Base-by-base conservation (phyloP, 164 flowering plant species). In the Nymphaea colorata region DNA sequence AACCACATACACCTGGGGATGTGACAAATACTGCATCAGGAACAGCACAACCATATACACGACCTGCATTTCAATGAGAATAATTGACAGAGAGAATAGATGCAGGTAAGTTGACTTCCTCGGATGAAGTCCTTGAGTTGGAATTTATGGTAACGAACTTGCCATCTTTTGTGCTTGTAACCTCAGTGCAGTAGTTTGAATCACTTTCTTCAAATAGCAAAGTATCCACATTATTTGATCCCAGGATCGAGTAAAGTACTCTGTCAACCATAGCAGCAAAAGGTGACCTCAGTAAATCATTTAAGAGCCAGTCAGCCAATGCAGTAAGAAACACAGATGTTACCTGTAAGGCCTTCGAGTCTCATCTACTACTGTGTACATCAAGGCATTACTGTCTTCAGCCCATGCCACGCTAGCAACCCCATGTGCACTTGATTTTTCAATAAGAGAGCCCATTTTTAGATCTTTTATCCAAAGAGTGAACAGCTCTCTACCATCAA, bases 361-460 rank as follows among this genome's bases (percentile, higher is more conserved):
- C 64, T 86, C 86, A 76, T 94, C 93, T 45, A 80, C 78, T 41
- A 81, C 67, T 2, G 97, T 94, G 67, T 89, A 89, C 68, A 91
- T 85, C 73, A 94, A 70, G 53, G 78, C 79, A 64, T 66, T 73
- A 68, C 91, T 65, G 72, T 91, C 88, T 72, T 77, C 78, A 59
- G 89, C 93, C 98, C 98, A 94, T 68, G 90, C 98, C 84, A 94
- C 74, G 80, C 93, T 94, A 68, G 89, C 90, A 77, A 91, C 95
- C 15, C 88, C 87, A 68, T 84, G 81, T 53, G 76, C 83, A 62
- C 75, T 70, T 53, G 74, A 67, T 11, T 75, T 76, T 44, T 85
- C 81, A 69, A 84, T 71, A 65, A 79, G 25, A 59, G 44, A 42
- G 42, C 86, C 83, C 71, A 60, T 78, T 69, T 69, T 75, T 18